phyloP scores from a whole-genome alignment of 78 protist genomes.

The Polysphondylium violaceum region DNA sequence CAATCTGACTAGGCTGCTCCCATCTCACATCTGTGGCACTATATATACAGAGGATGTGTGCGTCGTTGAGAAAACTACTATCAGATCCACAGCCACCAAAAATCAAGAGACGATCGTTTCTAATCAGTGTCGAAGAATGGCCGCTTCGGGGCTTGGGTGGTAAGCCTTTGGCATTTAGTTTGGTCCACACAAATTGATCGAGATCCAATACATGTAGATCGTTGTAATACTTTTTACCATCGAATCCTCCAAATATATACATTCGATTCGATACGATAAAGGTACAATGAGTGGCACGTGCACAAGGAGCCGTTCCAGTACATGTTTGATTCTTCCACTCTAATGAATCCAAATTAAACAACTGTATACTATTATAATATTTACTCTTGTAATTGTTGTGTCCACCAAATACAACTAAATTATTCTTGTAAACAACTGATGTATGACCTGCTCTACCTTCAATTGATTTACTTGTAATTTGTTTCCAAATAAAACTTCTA shows the following conservation, averaged over 20 bases:
- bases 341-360: constrained; percentile 24
- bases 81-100: constrained; percentile 80
- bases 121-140: constrained; percentile 43
- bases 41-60: constrained; percentile 16
- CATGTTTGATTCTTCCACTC: constrained; percentile 68
- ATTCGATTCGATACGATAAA: constrained; percentile 25
- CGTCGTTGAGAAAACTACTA: constrained; percentile 53
- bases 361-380: constrained; percentile 42
- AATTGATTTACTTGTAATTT: constrained; percentile 17
- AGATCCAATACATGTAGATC: constrained; percentile 63
- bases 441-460: constrained; percentile 80
- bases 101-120: constrained; percentile 19
- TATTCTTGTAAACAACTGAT: constrained; percentile 7
- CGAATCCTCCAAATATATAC: constrained; percentile 76
- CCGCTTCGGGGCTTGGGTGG: constrained; percentile 64
- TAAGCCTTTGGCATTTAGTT: constrained; percentile 33
- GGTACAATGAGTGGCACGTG: constrained; percentile 64
- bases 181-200: constrained; percentile 45
- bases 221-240: constrained; percentile 74
- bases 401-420: constrained; percentile 68
- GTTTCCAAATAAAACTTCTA: constrained; percentile 34
- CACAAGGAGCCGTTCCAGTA: constrained; percentile 34
- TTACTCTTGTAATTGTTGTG: constrained; percentile 51
- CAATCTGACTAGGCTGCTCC: constrained; percentile 48
- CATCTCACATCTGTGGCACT: constrained; percentile 28